These are phyloP conservation scores for Blastobotrys peoriensis DNA, from an alignment of 805 yeast species.

Conservation along the genomic window DNA sequence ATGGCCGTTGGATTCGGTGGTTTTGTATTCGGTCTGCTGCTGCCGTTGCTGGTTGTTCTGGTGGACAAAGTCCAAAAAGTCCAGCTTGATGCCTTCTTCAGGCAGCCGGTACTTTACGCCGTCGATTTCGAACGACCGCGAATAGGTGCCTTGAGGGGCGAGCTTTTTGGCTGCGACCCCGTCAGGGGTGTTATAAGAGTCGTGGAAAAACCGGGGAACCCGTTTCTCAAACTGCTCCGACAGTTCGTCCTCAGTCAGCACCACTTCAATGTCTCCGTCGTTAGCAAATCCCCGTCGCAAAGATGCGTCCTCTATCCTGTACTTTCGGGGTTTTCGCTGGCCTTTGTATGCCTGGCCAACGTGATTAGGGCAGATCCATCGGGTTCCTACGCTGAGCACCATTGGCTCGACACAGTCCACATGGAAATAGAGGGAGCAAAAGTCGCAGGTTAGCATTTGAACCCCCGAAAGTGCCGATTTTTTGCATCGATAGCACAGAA, in stretches of 20 bases:
- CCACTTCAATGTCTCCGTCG: slow-evolving; percentile 55
- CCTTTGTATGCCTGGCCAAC: slow-evolving; percentile 35
- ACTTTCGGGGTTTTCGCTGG: slow-evolving; percentile 38
- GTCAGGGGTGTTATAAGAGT: slow-evolving; percentile 28
- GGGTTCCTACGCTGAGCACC: slow-evolving; percentile 64
- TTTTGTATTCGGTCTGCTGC: slow-evolving; percentile 26
- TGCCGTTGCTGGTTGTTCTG: slow-evolving; percentile 30
- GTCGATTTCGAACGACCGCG: slow-evolving; percentile 22
- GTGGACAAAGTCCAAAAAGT: slow-evolving; percentile 55
- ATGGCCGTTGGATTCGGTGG: slow-evolving; percentile 29
- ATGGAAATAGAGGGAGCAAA: slow-evolving; percentile 81
- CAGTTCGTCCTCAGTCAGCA: slow-evolving; percentile 37
- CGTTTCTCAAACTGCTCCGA: slow-evolving; percentile 21
- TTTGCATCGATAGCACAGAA: slow-evolving; percentile 72
- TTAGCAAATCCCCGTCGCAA: slow-evolving; percentile 46
- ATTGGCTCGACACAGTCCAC: slow-evolving; percentile 81
- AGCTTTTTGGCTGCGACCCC: slow-evolving; percentile 33
- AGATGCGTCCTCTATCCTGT: slow-evolving; percentile 51
- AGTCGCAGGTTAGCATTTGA: slow-evolving; percentile 69
- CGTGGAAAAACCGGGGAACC: slow-evolving; percentile 25
- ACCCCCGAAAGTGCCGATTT: slow-evolving; percentile 55
- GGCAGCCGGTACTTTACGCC: slow-evolving; percentile 58
- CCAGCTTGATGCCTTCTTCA: slow-evolving; percentile 60
- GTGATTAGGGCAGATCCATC: slow-evolving; percentile 93
- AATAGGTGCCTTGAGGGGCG: slow-evolving; percentile 22